Evolutionary conservation across 208 protist genomes (phyloP).

Genomic region (Wallacemonas sp.): DNA sequence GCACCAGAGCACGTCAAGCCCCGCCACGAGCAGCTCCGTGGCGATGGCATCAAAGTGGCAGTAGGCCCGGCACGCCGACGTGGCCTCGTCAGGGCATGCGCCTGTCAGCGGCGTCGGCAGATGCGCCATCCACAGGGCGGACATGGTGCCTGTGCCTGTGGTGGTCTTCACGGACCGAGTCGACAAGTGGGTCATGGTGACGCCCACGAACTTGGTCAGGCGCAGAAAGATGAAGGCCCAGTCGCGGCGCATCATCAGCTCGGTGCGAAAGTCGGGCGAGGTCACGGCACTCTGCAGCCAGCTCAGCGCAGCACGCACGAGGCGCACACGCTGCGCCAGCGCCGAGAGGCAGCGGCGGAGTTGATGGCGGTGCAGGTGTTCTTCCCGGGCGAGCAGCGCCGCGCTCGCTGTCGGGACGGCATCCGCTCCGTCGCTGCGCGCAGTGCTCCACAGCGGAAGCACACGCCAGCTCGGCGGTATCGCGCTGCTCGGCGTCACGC

Average conservation of each 20-base stretch:
- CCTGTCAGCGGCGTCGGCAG: too few species aligned
- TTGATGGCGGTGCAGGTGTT: not conserved
- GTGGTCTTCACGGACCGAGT: too few species aligned
- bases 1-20: not conserved
- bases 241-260: constrained; percentile 10
- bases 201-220: not conserved
- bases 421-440: too few species aligned
- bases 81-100: too few species aligned
- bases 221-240: constrained; percentile 18
- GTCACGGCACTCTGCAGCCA: constrained; percentile 11
- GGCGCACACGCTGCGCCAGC: constrained; percentile 5
- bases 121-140: too few species aligned
- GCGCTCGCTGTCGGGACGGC: too few species aligned
- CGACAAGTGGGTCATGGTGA: not conserved
- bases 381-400: too few species aligned
- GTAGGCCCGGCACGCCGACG: not conserved
- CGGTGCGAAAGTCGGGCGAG: not conserved
- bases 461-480: not conserved
- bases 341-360: not conserved
- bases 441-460: not conserved
- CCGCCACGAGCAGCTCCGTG: not conserved
- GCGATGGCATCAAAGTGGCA: not conserved
- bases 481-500: not conserved
- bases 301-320: not conserved
- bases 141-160: too few species aligned